Evolutionary conservation across 257 asterid genomes (phyloP).

Genomic region (Solanum neorickii): DNA sequence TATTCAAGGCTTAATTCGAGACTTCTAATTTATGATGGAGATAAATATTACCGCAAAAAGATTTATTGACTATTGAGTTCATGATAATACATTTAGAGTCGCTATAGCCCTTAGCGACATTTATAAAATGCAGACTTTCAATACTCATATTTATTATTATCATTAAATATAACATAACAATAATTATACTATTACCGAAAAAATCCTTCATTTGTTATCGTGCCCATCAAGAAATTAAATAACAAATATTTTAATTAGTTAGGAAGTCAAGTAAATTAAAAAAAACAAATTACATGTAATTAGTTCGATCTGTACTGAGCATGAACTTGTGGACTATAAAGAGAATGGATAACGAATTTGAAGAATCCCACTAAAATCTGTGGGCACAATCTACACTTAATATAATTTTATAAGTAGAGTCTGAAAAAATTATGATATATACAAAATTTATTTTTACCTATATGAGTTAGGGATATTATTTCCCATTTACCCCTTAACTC

Average conservation of each 20-base stretch:
- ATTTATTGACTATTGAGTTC: neutral
- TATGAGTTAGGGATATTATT: accelerated
- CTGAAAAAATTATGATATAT: too few relatives aligned
- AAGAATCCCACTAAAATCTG: neutral
- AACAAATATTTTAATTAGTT: neutral
- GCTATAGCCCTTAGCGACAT: neutral
- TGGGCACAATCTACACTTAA: neutral
- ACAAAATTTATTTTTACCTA: too few relatives aligned
- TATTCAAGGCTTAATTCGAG: too few relatives aligned
- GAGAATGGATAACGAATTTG: neutral
- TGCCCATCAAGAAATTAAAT: neutral
- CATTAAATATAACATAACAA: too few relatives aligned
- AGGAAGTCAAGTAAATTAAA: neutral
- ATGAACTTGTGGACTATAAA: neutral
- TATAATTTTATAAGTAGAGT: too few relatives aligned
- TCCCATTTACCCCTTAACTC: neutral
- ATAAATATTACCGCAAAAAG: neutral
- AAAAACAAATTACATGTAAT: neutral
- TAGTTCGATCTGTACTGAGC: neutral
- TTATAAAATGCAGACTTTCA: too few relatives aligned
- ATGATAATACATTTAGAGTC: too few relatives aligned
- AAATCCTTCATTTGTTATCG: neutral
- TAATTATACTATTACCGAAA: too few relatives aligned
- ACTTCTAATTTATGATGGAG: neutral
- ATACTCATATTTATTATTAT: neutral